phyloP scores from a whole-genome alignment of 345 rosid species.

The Linum usitatissimum region DNA sequence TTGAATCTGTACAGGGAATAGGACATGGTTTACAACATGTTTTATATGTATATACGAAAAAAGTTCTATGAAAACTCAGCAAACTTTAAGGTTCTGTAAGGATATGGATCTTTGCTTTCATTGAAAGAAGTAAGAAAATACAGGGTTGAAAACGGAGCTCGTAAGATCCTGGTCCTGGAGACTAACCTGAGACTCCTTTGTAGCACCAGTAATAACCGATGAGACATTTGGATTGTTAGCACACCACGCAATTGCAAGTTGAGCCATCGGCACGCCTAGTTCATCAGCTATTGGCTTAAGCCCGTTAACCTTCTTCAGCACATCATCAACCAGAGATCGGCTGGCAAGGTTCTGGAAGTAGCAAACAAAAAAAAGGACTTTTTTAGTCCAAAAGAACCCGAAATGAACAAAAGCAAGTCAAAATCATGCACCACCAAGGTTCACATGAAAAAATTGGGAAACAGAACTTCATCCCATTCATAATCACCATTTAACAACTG shows the following conservation, averaged over 20 bases:
- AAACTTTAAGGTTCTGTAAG: background rate
- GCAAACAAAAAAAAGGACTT: background rate
- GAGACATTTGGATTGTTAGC: conserved; percentile 94
- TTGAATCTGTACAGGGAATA: conserved; percentile 45
- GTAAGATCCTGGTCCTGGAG: background rate
- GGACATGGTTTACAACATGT: no score
- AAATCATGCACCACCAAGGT: background rate
- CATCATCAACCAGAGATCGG: conserved; percentile 85
- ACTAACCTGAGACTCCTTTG: conserved; percentile 90
- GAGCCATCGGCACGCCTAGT: conserved; percentile 86
- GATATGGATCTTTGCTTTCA: background rate
- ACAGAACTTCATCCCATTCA: background rate
- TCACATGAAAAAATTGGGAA: background rate
- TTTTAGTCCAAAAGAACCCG: background rate
- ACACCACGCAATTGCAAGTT: conserved; percentile 98
- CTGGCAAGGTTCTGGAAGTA: conserved; percentile 65
- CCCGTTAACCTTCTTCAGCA: conserved; percentile 78
- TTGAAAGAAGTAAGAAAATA: background rate
- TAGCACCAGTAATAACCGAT: conserved; percentile 91
- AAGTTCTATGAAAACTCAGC: background rate
- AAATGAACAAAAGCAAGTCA: background rate
- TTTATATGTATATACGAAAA: background rate
- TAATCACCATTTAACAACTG: background rate
- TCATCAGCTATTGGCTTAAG: conserved; percentile 98
- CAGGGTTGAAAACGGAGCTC: no score